Evolutionary conservation across 1,284 basidiomycete species (phyloP).

Genomic region (Ganoderma leucocontextum): DNA sequence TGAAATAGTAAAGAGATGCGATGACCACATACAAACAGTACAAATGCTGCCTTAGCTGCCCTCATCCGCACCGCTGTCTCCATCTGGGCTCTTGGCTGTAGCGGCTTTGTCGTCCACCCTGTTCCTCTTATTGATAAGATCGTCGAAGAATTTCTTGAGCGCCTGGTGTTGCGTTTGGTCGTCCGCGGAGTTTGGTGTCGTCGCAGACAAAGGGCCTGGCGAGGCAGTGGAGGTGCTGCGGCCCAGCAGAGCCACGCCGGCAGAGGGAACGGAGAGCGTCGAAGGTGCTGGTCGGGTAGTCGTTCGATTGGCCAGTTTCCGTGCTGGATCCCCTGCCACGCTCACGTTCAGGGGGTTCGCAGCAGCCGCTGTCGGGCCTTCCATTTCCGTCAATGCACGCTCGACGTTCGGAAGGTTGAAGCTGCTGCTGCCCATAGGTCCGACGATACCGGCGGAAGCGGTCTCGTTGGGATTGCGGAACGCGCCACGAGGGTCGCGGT

Average conservation of each 20-base stretch:
- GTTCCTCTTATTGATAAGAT: conserved; percentile 74
- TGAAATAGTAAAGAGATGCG: background rate
- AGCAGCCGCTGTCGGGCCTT: conserved; percentile 52
- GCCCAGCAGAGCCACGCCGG: conserved; percentile 26
- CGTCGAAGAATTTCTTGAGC: conserved; percentile 88
- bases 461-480: conserved; percentile 79
- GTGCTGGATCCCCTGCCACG: conserved; percentile 34
- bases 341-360: conserved; percentile 37
- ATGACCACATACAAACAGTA: conserved; percentile 1
- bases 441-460: conserved; percentile 77
- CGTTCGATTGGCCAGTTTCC: conserved; percentile 36
- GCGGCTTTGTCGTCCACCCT: conserved; percentile 44
- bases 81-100: conserved; percentile 40
- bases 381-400: conserved; percentile 87
- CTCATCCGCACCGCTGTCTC: conserved; percentile 45
- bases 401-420: conserved; percentile 88
- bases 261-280: conserved; percentile 36
- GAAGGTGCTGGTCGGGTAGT: conserved; percentile 35
- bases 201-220: conserved; percentile 46
- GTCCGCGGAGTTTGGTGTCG: conserved; percentile 56
- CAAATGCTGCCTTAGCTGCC: conserved; percentile 37
- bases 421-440: conserved; percentile 85
- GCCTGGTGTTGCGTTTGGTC: conserved; percentile 83
- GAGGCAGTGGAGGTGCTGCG: conserved; percentile 44
- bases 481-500: conserved; percentile 86